phyloP scores from a whole-genome alignment of 1,284 basidiomycete genomes.

The Tremellales sp. region DNA sequence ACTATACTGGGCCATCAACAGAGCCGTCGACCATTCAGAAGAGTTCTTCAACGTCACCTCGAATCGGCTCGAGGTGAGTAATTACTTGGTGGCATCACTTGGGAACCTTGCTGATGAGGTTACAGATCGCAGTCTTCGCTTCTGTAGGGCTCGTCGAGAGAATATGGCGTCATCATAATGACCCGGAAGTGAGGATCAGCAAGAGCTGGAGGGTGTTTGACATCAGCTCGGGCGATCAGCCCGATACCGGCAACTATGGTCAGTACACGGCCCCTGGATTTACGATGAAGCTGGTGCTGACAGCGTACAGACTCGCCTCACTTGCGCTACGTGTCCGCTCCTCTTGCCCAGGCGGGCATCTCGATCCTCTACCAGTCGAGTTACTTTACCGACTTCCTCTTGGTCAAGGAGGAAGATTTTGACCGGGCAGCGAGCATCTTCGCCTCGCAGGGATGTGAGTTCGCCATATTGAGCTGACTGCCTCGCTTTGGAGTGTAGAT shows the following conservation, averaged over 20 bases:
- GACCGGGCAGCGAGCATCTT: constrained; percentile 33
- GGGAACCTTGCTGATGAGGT: not conserved
- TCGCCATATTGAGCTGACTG: not conserved
- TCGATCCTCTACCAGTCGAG: constrained; percentile 80
- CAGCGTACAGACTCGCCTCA: constrained; percentile 45
- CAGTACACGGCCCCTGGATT: constrained; percentile 1
- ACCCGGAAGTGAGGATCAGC: constrained; percentile 28
- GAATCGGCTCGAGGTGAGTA: constrained; percentile 39
- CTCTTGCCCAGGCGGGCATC: constrained; percentile 71
- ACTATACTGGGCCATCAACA: constrained; percentile 41
- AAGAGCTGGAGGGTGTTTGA: constrained; percentile 42
- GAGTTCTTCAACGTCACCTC: constrained; percentile 45
- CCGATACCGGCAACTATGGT: constrained; percentile 36
- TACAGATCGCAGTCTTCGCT: constrained; percentile 41
- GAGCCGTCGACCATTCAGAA: constrained; percentile 17
- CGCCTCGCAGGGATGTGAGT: constrained; percentile 36
- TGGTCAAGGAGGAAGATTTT: constrained; percentile 51
- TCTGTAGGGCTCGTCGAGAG: constrained; percentile 23
- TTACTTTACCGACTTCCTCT: constrained; percentile 78
- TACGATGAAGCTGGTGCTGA: constrained; percentile 3
- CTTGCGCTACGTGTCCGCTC: constrained; percentile 69
- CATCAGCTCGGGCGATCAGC: constrained; percentile 35
- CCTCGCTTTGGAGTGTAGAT: not conserved
- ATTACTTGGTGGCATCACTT: too few relatives aligned
- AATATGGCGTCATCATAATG: constrained; percentile 26